These are phyloP conservation scores for Kurtzmaniella quercitrusa DNA, from an alignment of 1,139 yeast species.

Conservation along the genomic window DNA sequence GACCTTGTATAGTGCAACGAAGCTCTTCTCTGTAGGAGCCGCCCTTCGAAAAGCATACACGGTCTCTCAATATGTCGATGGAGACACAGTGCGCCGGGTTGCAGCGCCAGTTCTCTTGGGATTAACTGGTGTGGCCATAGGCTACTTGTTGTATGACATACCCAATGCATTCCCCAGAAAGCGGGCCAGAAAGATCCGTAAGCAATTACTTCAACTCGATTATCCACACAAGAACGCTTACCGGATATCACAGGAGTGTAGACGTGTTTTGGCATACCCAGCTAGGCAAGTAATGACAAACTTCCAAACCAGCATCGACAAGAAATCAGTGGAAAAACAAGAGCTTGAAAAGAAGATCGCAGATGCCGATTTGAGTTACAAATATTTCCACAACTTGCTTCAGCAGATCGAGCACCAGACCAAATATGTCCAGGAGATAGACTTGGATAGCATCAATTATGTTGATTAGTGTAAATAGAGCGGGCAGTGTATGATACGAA, in stretches of 20 bases:
- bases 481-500: not conserved
- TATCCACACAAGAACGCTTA: constrained; percentile 75
- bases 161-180: constrained; percentile 89
- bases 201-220: constrained; percentile 60
- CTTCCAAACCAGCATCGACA: constrained; percentile 68
- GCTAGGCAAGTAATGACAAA: constrained; percentile 77
- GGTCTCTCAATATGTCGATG: constrained; percentile 24
- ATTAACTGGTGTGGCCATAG: constrained; percentile 54
- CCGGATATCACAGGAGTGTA: constrained; percentile 76
- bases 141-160: constrained; percentile 70
- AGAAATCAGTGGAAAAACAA: constrained; percentile 56
- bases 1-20: constrained; percentile 43
- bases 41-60: constrained; percentile 28
- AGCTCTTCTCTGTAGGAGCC: constrained; percentile 41
- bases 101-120: constrained; percentile 48
- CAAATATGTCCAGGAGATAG: constrained; percentile 43
- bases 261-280: constrained; percentile 77
- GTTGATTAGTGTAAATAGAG: constrained; percentile 29
- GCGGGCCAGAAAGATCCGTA: constrained; percentile 65
- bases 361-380: constrained; percentile 55
- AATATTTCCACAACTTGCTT: constrained; percentile 55
- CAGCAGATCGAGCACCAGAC: constrained; percentile 46
- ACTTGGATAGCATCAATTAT: constrained; percentile 46
- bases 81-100: constrained; percentile 28
- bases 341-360: constrained; percentile 50